Base-by-base conservation (phyloP, 148 eudicot species). In the Selenicereus undatus region DNA sequence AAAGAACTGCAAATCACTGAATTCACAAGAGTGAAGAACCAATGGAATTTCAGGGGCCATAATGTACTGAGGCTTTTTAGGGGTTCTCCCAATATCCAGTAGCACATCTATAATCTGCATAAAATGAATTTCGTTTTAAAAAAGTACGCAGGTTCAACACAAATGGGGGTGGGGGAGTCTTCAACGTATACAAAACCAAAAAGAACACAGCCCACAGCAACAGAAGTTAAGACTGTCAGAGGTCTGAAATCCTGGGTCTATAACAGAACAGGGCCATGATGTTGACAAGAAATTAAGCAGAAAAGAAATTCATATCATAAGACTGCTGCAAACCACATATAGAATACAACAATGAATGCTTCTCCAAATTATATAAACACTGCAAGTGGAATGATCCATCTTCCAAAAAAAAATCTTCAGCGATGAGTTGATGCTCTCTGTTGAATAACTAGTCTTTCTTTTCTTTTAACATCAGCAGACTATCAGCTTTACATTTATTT, bases 11-110 rank as follows among this genome's bases (percentile, higher is more conserved):
- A 92, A 91, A 84, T 82, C 90, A 78, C 88, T 87, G 87, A 91
- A 93, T 90, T 89, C 95, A 86, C 99, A 96, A 66, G 95, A 92
- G 64, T 86, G 91, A 85, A 96, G 95, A 84, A 96, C 98, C 87
- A 96, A 84, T 17, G 99, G 98, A 74, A 87, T 81, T 81, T 93
- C 99, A 65, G 97, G 87, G 78, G 99, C 93, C 93, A 93, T 91
- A 71, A 50, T 75, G 87, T 91, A 96, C 54, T 93, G 99, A 83
- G 99, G 99, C 86, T 96, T 96, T 86, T 89, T 91, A 69, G 92
- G 89, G 35, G 85, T 89, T 76, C 84, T 91, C 73, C 88, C 93
- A 84, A 88, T 83, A 89, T 96, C 93, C 78, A 96, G 91, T 76
- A 96, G 83, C 76, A 85, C 83, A 84, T 93, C 98, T 77, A 96